phyloP scores from a whole-genome alignment of 768 basidiomycete genomes.

The Pilatotrama ljubarskyi region DNA sequence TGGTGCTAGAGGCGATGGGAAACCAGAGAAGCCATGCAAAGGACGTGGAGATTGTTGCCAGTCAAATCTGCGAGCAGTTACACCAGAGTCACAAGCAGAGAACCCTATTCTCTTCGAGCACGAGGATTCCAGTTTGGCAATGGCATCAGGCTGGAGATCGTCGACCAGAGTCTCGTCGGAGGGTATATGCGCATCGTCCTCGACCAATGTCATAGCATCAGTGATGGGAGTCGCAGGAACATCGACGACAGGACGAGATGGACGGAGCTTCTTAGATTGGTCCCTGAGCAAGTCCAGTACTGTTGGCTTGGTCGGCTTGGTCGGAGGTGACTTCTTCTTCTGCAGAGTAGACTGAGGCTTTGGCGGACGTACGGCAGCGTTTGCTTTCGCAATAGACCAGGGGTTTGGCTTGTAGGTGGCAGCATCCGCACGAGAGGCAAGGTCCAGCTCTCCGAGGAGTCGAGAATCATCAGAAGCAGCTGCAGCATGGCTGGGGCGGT shows the following conservation, averaged over 20 bases:
- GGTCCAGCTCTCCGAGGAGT: conserved; percentile 53
- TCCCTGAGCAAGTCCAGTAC: conserved; percentile 2
- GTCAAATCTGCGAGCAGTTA: no score
- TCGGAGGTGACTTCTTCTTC: neutral
- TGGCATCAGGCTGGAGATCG: neutral
- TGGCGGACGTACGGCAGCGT: conserved; percentile 51
- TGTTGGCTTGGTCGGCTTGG: neutral
- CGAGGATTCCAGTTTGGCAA: neutral
- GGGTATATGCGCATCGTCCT: conserved; percentile 15
- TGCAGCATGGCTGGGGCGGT: neutral
- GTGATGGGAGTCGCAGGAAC: neutral
- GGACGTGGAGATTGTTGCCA: no score
- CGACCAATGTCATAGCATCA: neutral
- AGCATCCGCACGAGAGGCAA: conserved; percentile 58
- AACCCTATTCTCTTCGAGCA: no score
- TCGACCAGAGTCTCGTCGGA: conserved; percentile 21
- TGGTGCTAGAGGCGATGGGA: no score
- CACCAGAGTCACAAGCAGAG: neutral
- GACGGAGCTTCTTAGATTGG: neutral
- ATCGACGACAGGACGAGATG: neutral
- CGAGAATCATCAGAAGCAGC: conserved; percentile 28
- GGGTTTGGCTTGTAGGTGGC: conserved; percentile 75
- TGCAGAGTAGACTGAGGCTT: neutral
- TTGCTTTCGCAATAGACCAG: conserved; percentile 79
- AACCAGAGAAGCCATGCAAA: no score